Conservation (phyloP, 169 alveolate species). For the Eimeria maxima region DNA sequence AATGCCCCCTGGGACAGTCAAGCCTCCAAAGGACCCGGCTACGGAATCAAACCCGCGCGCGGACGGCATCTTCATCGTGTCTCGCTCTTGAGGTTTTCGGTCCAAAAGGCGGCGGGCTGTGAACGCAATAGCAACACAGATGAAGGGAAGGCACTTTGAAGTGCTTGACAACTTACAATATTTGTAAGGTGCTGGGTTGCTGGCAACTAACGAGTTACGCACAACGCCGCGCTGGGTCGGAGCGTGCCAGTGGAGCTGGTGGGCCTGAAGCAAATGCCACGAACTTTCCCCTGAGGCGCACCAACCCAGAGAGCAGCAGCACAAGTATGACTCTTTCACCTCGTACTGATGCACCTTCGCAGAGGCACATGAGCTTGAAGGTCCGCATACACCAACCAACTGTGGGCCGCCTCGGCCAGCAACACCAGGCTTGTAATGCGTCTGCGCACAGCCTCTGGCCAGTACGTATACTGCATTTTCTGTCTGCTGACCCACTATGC, state of each 20-base stretch:
- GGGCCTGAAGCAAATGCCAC: slow-evolving; percentile 74
- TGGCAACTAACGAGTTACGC: not conserved
- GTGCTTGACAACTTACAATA: not conserved
- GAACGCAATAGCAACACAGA: not conserved
- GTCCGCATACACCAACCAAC: not conserved
- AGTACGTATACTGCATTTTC: not conserved
- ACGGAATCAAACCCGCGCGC: slow-evolving; percentile 45
- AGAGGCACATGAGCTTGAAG: not conserved
- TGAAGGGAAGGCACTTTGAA: not conserved
- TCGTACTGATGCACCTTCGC: not conserved
- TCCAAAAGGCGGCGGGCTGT: slow-evolving; percentile 66
- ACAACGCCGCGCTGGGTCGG: slow-evolving; percentile 68
- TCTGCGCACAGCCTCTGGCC: not conserved
- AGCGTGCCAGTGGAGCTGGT: slow-evolving; percentile 59
- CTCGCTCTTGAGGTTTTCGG: slow-evolving; percentile 59
- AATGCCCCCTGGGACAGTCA: slow-evolving; percentile 69
- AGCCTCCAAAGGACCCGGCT: slow-evolving; percentile 69
- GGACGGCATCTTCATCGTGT: slow-evolving; percentile 14
- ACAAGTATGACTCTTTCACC: not conserved
- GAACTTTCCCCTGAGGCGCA: slow-evolving; percentile 52
- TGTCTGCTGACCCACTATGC: not conserved
- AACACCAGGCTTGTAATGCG: not conserved
- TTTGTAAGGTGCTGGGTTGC: not conserved
- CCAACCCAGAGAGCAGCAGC: not conserved
- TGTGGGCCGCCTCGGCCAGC: not conserved